Conservation (phyloP, 257 asterid species). For the Ligustrum vulgare region DNA sequence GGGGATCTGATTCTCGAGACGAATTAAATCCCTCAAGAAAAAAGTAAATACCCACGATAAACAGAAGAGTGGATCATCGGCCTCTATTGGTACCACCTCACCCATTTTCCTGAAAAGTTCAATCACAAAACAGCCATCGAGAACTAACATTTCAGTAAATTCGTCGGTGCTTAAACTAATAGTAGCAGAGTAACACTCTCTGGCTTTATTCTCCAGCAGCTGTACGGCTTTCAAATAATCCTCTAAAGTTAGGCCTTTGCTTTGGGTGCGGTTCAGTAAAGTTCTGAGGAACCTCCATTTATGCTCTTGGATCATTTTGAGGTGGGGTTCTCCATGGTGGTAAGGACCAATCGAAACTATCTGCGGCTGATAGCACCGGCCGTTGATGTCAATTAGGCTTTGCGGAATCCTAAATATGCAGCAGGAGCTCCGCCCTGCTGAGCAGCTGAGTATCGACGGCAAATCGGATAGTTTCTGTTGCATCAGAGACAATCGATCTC, state of each 20-base stretch:
- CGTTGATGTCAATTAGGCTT: constrained; percentile 61
- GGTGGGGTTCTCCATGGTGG: constrained; percentile 67
- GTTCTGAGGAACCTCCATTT: constrained; percentile 79
- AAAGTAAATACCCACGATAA: constrained; percentile 74
- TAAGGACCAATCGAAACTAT: constrained; percentile 82
- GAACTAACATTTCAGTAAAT: constrained; percentile 69
- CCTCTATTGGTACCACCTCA: constrained; percentile 49
- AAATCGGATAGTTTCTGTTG: constrained; percentile 50
- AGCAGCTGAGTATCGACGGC: constrained; percentile 66
- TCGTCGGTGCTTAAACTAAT: constrained; percentile 44
- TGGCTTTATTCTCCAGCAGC: constrained; percentile 49
- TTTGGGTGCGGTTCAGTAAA: constrained; percentile 44
- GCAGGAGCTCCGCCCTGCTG: constrained; percentile 73
- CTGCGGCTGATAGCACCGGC: constrained; percentile 61
- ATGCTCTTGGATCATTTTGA: constrained; percentile 79
- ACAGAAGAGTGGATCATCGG: constrained; percentile 66
- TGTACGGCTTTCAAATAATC: constrained; percentile 53
- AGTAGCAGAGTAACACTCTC: constrained; percentile 68
- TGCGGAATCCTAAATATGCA: constrained; percentile 82
- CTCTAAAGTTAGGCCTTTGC: constrained; percentile 33
- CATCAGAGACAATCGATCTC: constrained; percentile 50
- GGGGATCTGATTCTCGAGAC: constrained; percentile 86
- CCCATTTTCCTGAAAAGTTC: constrained; percentile 71
- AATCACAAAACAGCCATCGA: constrained; percentile 84
- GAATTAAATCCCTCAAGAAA: constrained; percentile 63